Percentiles rank a stretch among this genome's conserved stretches.
Evolutionary conservation across 1,139 yeast genomes (phyloP).

Genomic region (Hemisphaericaspora subhashii): DNA sequence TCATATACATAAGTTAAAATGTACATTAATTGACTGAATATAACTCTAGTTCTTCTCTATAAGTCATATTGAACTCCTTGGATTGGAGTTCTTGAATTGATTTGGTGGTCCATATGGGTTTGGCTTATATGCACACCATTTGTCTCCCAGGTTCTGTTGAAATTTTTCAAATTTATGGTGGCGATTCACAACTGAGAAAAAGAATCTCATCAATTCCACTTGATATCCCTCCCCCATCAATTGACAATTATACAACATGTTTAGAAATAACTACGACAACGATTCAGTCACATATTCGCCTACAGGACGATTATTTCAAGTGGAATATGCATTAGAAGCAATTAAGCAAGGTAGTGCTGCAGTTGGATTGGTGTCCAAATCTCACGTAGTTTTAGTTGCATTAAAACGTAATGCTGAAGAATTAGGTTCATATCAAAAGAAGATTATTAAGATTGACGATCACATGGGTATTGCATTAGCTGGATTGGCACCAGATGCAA

Average conservation of each 20-base stretch:
- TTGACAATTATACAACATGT: constrained; percentile 36
- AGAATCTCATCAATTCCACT: background rate
- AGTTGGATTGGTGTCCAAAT: constrained; percentile 84
- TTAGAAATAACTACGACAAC: constrained; percentile 97
- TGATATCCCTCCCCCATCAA: too few relatives aligned
- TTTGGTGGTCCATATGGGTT: too few relatives aligned
- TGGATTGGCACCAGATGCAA: constrained; percentile 97
- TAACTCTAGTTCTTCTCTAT: too few relatives aligned
- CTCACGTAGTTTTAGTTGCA: constrained; percentile 89
- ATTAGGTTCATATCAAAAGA: constrained; percentile 93
- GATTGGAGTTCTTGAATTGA: too few relatives aligned
- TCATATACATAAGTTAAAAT: too few relatives aligned
- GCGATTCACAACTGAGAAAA: constrained; percentile 5
- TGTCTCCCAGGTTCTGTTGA: background rate
- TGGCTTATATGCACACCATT: background rate
- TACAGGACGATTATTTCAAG: constrained; percentile 93
- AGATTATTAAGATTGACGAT: constrained; percentile 85
- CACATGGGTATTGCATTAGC: constrained; percentile 96
- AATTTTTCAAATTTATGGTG: constrained; percentile 1
- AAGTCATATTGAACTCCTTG: too few relatives aligned
- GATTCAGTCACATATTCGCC: constrained; percentile 98
- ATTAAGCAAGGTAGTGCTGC: constrained; percentile 98
- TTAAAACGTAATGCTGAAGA: constrained; percentile 96
- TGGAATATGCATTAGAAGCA: constrained; percentile 95
- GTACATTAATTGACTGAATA: too few relatives aligned